Evolutionary conservation across 1,284 basidiomycete genomes (phyloP).

Genomic region (Cryptococcus depauperatus): DNA sequence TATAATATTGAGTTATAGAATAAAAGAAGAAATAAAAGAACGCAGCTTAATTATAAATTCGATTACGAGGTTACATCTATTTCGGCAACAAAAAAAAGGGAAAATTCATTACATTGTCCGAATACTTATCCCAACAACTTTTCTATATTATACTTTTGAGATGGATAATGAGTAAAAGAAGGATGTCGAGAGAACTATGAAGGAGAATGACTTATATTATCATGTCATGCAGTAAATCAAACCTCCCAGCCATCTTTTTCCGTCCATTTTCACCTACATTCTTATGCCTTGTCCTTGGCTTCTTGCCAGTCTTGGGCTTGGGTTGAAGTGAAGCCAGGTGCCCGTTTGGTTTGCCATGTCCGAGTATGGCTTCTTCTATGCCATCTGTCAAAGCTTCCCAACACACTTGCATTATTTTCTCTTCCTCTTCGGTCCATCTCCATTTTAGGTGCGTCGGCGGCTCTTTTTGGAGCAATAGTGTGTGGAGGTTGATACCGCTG

Average conservation of each 20-base stretch:
- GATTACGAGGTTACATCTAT: too few species aligned
- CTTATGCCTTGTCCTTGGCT: constrained; percentile 1
- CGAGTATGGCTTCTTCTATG: constrained; percentile 8
- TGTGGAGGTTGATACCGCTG: constrained; percentile 29
- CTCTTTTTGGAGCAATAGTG: constrained; percentile 42
- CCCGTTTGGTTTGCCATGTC: too few species aligned
- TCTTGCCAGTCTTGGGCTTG: background rate
- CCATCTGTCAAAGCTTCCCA: constrained; percentile 46
- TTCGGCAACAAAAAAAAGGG: too few species aligned
- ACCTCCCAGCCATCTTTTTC: constrained; percentile 3
- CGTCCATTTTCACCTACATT: background rate
- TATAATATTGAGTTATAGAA: too few species aligned
- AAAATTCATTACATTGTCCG: too few species aligned
- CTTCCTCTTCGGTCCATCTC: constrained; percentile 16
- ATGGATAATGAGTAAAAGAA: background rate
- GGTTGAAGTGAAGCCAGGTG: constrained; percentile 5
- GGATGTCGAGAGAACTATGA: background rate
- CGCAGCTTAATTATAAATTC: too few species aligned
- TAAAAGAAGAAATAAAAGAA: too few species aligned
- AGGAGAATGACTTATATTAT: constrained; percentile 1
- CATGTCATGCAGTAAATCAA: constrained; percentile 9
- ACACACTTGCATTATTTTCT: constrained; percentile 43
- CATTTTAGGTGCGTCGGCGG: constrained; percentile 54
- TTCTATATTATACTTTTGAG: too few species aligned
- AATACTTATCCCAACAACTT: too few species aligned